Percentiles rank a stretch among this genome's conserved stretches.
Evolutionary conservation across 371 early-diverging fungal species (phyloP).

Genomic region (Circinella umbellata): DNA sequence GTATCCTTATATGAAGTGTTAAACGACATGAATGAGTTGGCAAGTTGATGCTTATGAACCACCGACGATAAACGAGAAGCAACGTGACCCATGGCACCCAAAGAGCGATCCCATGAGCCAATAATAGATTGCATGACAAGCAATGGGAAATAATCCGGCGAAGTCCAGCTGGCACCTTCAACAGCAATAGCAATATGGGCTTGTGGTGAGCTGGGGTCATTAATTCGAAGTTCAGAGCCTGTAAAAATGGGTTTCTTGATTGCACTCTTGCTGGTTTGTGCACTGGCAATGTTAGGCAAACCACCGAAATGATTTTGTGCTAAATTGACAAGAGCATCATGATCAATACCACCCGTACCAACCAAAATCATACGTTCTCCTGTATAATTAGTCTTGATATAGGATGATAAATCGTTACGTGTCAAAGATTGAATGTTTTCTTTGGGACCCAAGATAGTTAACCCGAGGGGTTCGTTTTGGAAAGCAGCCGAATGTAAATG

Average conservation of each 20-base stretch:
- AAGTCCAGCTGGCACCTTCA: slow-evolving; percentile 94
- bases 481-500: slow-evolving; percentile 93
- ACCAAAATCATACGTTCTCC: slow-evolving; percentile 96
- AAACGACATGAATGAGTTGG: slow-evolving; percentile 98
- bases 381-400: slow-evolving; percentile 92
- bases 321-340: slow-evolving; percentile 89
- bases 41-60: slow-evolving; percentile 83
- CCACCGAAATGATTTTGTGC: slow-evolving; percentile 91
- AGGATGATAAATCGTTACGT: slow-evolving; percentile 81
- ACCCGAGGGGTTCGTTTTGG: slow-evolving; percentile 89
- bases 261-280: slow-evolving; percentile 51
- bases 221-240: slow-evolving; percentile 89
- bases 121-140: slow-evolving; percentile 93
- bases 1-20: slow-evolving; percentile 98
- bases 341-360: slow-evolving; percentile 93
- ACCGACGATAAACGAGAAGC: slow-evolving; percentile 87
- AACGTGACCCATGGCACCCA: slow-evolving; percentile 85
- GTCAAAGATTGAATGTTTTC: slow-evolving; percentile 90
- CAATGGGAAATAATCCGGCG: slow-evolving; percentile 94
- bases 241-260: slow-evolving; percentile 75
- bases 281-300: slow-evolving; percentile 58
- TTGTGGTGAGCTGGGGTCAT: slow-evolving; percentile 82
- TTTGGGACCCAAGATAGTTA: slow-evolving; percentile 93
- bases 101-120: slow-evolving; percentile 95
- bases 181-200: slow-evolving; percentile 97